Evolutionary conservation across 2,329 filamentous ascomycete genomes (phyloP), one percentile per base, ranked within the genome.

Genomic region (Penicillium nordicum): DNA sequence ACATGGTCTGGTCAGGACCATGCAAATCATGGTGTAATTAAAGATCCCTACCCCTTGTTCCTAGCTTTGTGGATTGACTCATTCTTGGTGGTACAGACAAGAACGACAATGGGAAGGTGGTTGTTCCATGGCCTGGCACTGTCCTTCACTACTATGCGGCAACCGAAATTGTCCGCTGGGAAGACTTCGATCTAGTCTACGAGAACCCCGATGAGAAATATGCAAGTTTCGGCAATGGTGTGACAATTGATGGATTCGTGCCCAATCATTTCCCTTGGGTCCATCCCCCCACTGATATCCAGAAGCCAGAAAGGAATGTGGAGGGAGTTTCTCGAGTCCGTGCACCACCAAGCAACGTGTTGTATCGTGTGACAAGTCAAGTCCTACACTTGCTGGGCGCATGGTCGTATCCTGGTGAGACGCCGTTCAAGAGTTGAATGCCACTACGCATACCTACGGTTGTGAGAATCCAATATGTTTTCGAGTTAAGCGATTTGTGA

Each of bases 71-170:
- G 2, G 0, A 25, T 18, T 38, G 18, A 29, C 42, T 47, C 7
- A 42, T 27, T 5, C 16, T 34, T 14, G 36, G 32, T 25, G 18
- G 7, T n/a, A 50, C 21, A 54, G 51, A 54, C 30, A 54, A 54
- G 30, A 54, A 54, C n/a, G 45, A 27, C 23, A 48, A 38, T 25
- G 55, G 55, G 18, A 58, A 58, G 18, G 41, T 58, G 14, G 38
- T 58, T 18, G 56, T 56, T 16, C 56, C 56, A 2, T 58, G 56
- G 56, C 56, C 56, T 3, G 56, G 56, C 11, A 58, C 56, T n/a
- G 53, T 58, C 12, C 46, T 58, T n/a, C 56, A 58, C 32, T 58
- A 58, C 46, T 58, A 58, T 32, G 47, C 52, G 16, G 56, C 56
- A 34, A 58, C 56, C 4, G 50, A 48, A 10, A 58, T 58, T 21